Evolutionary conservation across 169 alveolate species (phyloP).

Genomic region (Pseudocohnilembus persalinus): DNA sequence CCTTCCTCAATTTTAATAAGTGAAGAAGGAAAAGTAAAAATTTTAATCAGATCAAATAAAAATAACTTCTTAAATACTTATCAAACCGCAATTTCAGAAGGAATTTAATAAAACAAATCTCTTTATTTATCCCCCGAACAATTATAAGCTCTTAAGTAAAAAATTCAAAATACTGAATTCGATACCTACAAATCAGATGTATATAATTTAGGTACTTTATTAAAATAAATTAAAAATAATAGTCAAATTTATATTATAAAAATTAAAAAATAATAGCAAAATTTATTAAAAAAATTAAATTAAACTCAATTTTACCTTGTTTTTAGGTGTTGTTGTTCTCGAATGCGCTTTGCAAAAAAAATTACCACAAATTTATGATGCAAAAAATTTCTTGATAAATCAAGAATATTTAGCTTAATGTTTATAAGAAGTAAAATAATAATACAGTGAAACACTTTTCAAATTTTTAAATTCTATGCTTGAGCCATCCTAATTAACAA

Average conservation of each 20-base stretch:
- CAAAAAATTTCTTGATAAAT: too few species aligned
- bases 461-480: slow-evolving; percentile 1
- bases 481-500: not conserved
- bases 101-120: not conserved
- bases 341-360: not conserved
- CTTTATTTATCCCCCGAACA: slow-evolving; percentile 10
- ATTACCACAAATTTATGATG: not conserved
- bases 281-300: not conserved
- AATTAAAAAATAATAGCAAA: not conserved
- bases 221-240: slow-evolving; percentile 8
- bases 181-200: slow-evolving; percentile 12
- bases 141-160: not conserved
- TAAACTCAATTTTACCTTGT: not conserved
- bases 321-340: not conserved
- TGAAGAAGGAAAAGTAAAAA: slow-evolving; percentile 19
- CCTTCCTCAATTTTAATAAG: slow-evolving; percentile 15
- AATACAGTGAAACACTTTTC: not conserved
- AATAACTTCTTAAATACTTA: not conserved
- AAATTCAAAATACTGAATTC: slow-evolving; percentile 1
- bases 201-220: slow-evolving; percentile 1
- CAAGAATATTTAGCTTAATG: not conserved
- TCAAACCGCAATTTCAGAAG: not conserved
- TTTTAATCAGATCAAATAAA: not conserved
- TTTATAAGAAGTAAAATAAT: not conserved
- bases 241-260: not conserved